phyloP scores from a whole-genome alignment of 2,329 filamentous ascomycete species.

The Spiromastix sp. region DNA sequence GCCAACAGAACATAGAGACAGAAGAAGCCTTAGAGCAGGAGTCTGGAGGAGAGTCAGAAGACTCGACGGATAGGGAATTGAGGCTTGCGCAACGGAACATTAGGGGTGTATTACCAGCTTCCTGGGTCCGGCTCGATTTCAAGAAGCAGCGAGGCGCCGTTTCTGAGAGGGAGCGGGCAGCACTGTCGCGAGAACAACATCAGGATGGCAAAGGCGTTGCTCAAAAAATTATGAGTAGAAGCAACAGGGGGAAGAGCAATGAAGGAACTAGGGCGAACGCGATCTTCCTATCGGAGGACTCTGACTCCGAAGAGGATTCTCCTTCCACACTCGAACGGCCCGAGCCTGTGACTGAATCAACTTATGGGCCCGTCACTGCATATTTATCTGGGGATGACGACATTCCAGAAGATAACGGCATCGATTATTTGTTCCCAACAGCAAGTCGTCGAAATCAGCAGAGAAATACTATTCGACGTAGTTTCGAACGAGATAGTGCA shows the following conservation, averaged over 20 bases:
- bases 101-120: slow-evolving; percentile 40
- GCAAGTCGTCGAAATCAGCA: slow-evolving; percentile 14
- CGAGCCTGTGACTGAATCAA: no score
- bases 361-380: no score
- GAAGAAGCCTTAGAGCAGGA: slow-evolving; percentile 4
- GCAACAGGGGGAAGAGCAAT: slow-evolving; percentile 8
- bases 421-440: slow-evolving; percentile 31
- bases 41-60: slow-evolving; percentile 5
- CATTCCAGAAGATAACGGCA: slow-evolving; percentile 31
- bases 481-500: slow-evolving; percentile 3
- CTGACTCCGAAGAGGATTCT: slow-evolving; percentile 21
- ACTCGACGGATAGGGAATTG: slow-evolving; percentile 18
- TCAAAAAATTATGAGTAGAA: slow-evolving; percentile 14
- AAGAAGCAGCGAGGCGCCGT: slow-evolving; percentile 21
- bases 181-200: slow-evolving; percentile 19
- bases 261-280: slow-evolving; percentile 1
- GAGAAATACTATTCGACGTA: slow-evolving; percentile 1
- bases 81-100: slow-evolving; percentile 30
- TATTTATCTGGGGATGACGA: slow-evolving; percentile 25
- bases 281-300: slow-evolving; percentile 13
- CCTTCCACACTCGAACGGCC: neutral
- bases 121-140: slow-evolving; percentile 34
- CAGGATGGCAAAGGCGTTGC: slow-evolving; percentile 13
- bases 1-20: slow-evolving; percentile 12
- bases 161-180: slow-evolving; percentile 15